Evolutionary conservation across 805 yeast species (phyloP).

Genomic region (Barnettozyma salicaria): DNA sequence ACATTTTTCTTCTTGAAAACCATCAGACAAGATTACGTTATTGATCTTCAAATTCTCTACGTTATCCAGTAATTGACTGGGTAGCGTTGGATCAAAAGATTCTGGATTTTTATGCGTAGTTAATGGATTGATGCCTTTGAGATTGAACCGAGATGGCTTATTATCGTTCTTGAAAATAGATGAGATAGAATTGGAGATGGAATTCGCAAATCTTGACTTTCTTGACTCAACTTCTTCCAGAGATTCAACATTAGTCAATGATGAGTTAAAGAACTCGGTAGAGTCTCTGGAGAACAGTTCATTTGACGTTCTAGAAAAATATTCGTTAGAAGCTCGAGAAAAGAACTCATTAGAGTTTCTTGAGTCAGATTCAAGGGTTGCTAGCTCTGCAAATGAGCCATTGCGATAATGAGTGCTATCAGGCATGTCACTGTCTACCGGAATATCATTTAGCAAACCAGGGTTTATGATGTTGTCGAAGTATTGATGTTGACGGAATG

Average conservation of each 20-base stretch:
- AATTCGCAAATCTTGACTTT: constrained; percentile 21
- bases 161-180: constrained; percentile 22
- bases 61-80: constrained; percentile 14
- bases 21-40: not conserved
- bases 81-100: constrained; percentile 9
- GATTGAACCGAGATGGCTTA: constrained; percentile 28
- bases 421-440: constrained; percentile 1
- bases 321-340: constrained; percentile 36
- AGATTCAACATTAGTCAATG: constrained; percentile 5
- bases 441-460: not conserved
- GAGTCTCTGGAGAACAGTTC: constrained; percentile 10
- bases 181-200: constrained; percentile 21
- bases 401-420: not conserved
- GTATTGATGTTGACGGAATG: not conserved
- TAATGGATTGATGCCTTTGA: constrained; percentile 29
- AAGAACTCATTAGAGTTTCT: constrained; percentile 30
- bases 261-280: constrained; percentile 10
- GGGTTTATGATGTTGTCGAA: not conserved
- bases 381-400: constrained; percentile 16
- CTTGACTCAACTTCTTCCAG: constrained; percentile 9
- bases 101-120: constrained; percentile 23
- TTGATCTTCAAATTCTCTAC: constrained; percentile 16
- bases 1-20: constrained; percentile 6
- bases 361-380: constrained; percentile 22
- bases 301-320: constrained; percentile 33